Evolutionary conservation across 2,329 filamentous ascomycete species (phyloP).

Genomic region (Alternaria panax): DNA sequence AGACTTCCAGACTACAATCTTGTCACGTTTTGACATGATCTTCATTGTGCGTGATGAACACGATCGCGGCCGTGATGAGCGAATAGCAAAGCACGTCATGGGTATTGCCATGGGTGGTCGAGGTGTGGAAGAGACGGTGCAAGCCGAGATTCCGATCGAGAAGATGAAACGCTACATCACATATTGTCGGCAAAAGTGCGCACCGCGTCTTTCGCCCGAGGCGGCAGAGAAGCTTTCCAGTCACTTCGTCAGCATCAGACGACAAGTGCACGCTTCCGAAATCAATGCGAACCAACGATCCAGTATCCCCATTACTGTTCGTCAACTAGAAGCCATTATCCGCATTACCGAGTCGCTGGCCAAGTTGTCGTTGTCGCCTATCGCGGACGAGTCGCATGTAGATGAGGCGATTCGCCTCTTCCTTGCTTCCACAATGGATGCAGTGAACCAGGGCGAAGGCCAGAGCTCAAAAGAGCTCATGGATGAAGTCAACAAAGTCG

Average conservation of each 20-base stretch:
- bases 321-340: constrained; percentile 95
- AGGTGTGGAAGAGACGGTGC: constrained; percentile 79
- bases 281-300: constrained; percentile 88
- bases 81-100: constrained; percentile 96
- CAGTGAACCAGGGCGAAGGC: constrained; percentile 86
- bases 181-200: constrained; percentile 95
- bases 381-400: constrained; percentile 90
- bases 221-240: constrained; percentile 95
- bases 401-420: constrained; percentile 98
- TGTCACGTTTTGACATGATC: constrained; percentile 99
- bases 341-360: constrained; percentile 96
- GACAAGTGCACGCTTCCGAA: constrained; percentile 91
- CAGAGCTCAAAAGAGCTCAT: constrained; percentile 84
- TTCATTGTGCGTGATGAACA: constrained; percentile 98
- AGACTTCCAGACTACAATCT: constrained; percentile 97
- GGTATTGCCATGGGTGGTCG: constrained; percentile 93
- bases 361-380: constrained; percentile 83
- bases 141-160: constrained; percentile 90
- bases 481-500: constrained; percentile 85
- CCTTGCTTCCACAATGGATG: constrained; percentile 96
- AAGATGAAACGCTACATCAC: constrained; percentile 98
- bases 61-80: constrained; percentile 86
- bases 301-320: constrained; percentile 95
- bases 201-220: constrained; percentile 86
- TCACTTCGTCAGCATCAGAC: constrained; percentile 94